phyloP scores from a whole-genome alignment of 1,284 basidiomycete genomes.

The Ustilago cynodontis region DNA sequence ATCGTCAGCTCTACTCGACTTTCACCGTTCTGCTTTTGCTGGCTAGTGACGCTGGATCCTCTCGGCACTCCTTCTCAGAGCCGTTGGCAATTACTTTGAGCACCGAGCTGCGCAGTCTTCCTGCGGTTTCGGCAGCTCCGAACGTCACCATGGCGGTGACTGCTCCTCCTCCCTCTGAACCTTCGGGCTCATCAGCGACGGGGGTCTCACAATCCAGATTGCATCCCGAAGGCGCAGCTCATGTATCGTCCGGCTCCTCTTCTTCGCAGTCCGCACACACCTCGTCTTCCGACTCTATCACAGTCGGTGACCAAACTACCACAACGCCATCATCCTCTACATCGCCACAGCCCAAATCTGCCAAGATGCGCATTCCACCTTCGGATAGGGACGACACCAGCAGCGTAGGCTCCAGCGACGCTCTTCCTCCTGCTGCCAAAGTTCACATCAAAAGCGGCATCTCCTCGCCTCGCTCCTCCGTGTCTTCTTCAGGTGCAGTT shows the following conservation, averaged over 20 bases:
- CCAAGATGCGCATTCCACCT: slow-evolving; percentile 29
- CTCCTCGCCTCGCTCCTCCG: slow-evolving; percentile 52
- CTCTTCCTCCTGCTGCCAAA: slow-evolving; percentile 24
- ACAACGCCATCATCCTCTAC: slow-evolving; percentile 20
- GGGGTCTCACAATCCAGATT: slow-evolving; percentile 4
- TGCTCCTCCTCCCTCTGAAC: slow-evolving; percentile 7
- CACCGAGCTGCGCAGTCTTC: slow-evolving; percentile 6
- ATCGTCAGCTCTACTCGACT: neutral
- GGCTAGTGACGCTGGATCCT: neutral
- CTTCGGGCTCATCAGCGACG: slow-evolving; percentile 16
- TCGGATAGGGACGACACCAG: slow-evolving; percentile 44
- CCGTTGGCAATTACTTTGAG: neutral
- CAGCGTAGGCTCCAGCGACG: slow-evolving; percentile 46
- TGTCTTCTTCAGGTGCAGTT: slow-evolving; percentile 43
- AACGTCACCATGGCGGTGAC: slow-evolving; percentile 19
- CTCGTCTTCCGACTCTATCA: slow-evolving; percentile 22
- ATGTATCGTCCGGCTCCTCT: slow-evolving; percentile 32
- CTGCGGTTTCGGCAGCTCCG: slow-evolving; percentile 6
- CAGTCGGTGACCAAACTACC: neutral
- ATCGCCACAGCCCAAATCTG: slow-evolving; percentile 25
- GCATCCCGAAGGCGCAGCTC: slow-evolving; percentile 15
- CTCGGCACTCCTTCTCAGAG: too few relatives aligned
- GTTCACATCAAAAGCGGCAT: slow-evolving; percentile 49
- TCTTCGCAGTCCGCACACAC: slow-evolving; percentile 34
- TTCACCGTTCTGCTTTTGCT: neutral